Evolutionary conservation across 1,284 basidiomycete species (phyloP), one percentile per base, ranked within the genome.

Genomic region (Malassezia furfur): DNA sequence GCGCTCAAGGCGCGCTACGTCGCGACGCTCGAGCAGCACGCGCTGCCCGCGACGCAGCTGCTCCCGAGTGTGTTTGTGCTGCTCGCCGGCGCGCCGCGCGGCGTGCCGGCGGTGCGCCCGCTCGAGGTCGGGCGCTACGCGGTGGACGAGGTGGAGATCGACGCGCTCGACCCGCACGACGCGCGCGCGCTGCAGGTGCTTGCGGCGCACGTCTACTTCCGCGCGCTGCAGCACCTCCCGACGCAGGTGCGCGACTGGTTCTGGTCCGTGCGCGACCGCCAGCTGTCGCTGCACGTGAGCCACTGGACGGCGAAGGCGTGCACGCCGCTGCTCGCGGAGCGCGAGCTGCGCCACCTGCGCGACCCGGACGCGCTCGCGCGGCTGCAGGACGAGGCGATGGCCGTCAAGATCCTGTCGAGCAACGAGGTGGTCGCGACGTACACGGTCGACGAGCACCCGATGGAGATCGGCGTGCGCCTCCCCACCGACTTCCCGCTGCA

Each of bases 401-500:
- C 80, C 6, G 79, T 98, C 76, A 65, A 64, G 54, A 59, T 73
- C 9, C 52, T 90, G 85, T 71, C 85, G 90, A 25, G 80, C 80
- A 70, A 70, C 54, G 25, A 79, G 62, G 78, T 78, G 5, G 77
- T 77, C 14, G 78, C 78, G 1, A 75, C 72, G 19, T 99, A 96
- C 71, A 80, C 82, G 8, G 85, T 99, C 0, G 94, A 99, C 74
- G 94, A 99, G 61, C 87, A 96, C 70, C 82, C 85, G 39, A 83
- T 99, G 70, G 93, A 98, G 77, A 85, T 99, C 54, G 85, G 83
- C 19, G 79, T 98, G 61, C 83, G 85, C 63, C 83, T 98, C 31
- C 94, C 94, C 0, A 72, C 77, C 5, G 91, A 96, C 70, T 98
- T 89, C 82, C 94, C 94, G 0, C 78, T 99, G 38, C 86, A 86